Percentiles rank a stretch among this genome's conserved stretches.
These are phyloP conservation scores for Ostreobium quekettii DNA, from an alignment of 139 green algal genomes.

Conservation along the genomic window DNA sequence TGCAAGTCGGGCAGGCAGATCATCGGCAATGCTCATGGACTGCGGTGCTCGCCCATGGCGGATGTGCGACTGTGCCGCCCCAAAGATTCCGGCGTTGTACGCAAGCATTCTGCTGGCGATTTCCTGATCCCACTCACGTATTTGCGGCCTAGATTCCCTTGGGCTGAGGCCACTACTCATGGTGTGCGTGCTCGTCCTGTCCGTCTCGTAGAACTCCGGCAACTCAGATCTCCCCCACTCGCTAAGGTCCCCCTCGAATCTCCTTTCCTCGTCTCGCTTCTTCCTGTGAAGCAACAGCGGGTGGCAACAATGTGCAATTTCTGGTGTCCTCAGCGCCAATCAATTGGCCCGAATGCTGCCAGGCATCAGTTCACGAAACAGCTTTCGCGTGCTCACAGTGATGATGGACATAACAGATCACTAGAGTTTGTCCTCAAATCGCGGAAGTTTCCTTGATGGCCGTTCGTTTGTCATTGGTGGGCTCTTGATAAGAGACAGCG, in stretches of 20 bases:
- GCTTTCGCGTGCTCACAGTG: no score
- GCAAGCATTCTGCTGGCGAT: slow-evolving; percentile 28
- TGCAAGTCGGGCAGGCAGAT: slow-evolving; percentile 63
- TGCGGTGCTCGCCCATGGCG: slow-evolving; percentile 33
- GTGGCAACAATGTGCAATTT: no score
- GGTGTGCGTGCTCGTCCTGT: slow-evolving; percentile 24
- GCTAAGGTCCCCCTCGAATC: slow-evolving; percentile 18
- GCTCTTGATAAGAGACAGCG: no score
- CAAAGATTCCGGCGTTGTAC: slow-evolving; percentile 28
- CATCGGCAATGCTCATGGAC: slow-evolving; percentile 53
- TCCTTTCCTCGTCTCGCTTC: no score
- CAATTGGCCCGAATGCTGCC: no score
- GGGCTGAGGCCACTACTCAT: slow-evolving; percentile 63
- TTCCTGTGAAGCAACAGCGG: no score
- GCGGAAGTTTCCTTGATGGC: no score
- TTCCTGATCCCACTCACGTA: slow-evolving; percentile 21
- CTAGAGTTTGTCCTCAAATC: no score
- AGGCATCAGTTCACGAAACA: no score
- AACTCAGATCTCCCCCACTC: slow-evolving; percentile 18
- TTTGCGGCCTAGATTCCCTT: slow-evolving; percentile 24
- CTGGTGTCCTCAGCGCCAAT: no score
- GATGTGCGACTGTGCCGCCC: slow-evolving; percentile 29
- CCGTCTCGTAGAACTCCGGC: slow-evolving; percentile 2
- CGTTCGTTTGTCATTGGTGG: no score
- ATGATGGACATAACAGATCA: no score